Percentiles rank a stretch among this genome's conserved stretches.
Evolutionary conservation across 495 filamentous ascomycete genomes (phyloP).

Genomic region (Aspergillus sparsus): DNA sequence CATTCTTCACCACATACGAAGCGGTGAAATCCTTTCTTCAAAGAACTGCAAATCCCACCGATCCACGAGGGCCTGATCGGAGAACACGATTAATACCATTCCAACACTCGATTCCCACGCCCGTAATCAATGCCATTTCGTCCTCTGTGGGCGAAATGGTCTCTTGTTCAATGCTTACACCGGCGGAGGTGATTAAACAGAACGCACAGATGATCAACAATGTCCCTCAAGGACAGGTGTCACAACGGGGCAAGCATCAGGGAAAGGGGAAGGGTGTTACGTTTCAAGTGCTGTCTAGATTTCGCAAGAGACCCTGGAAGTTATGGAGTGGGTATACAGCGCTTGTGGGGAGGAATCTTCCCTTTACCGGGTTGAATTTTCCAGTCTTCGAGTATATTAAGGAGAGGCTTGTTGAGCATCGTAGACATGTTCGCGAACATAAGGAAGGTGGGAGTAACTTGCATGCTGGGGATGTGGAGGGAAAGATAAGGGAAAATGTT

Average conservation of each 20-base stretch:
- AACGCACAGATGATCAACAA: conserved; percentile 73
- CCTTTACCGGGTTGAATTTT: conserved; percentile 86
- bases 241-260: neutral
- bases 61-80: conserved; percentile 6
- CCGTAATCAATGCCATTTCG: conserved; percentile 67
- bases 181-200: conserved; percentile 90
- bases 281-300: conserved; percentile 54
- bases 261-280: conserved; percentile 21
- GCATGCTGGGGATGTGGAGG: too few species aligned
- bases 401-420: conserved; percentile 34
- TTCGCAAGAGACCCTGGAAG: conserved; percentile 56
- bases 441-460: neutral
- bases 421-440: neutral
- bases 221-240: conserved; percentile 1
- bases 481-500: too few species aligned
- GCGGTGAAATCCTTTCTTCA: conserved; percentile 61
- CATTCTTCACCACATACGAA: conserved; percentile 92
- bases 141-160: conserved; percentile 76
- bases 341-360: conserved; percentile 76
- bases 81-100: neutral
- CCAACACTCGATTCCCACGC: conserved; percentile 50
- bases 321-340: conserved; percentile 81
- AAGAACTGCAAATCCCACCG: conserved; percentile 40
- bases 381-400: conserved; percentile 77
- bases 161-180: conserved; percentile 82